A percentile compares a stretch with the other conserved stretches of the same genome.
Evolutionary conservation across 306 rosid genomes (phyloP).

Genomic region (Quercus gilva): DNA sequence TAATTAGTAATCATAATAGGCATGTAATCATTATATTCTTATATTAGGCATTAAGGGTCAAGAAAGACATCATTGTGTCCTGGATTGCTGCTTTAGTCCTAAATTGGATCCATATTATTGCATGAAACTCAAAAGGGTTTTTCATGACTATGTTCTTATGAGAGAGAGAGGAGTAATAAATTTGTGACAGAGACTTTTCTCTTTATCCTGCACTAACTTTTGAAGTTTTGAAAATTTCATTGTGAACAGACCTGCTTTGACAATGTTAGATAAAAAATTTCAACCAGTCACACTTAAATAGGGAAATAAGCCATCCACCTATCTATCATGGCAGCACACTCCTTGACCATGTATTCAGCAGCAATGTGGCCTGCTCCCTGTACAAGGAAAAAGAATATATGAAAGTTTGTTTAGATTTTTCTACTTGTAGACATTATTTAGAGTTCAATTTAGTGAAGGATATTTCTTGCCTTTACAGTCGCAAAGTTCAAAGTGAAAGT

Average conservation of each 20-base stretch:
- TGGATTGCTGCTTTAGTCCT: neutral
- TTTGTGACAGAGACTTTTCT: neutral
- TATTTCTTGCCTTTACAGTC: conserved; percentile 15
- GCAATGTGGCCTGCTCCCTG: conserved; percentile 32
- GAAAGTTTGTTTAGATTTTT: neutral
- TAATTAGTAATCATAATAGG: neutral
- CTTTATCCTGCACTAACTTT: neutral
- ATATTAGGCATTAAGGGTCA: neutral
- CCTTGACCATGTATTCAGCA: conserved; percentile 16
- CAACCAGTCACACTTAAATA: neutral
- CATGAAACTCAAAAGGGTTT: neutral
- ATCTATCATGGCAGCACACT: conserved; percentile 20
- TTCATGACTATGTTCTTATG: neutral
- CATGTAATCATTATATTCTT: neutral
- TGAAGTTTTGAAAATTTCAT: neutral
- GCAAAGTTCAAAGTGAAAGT: conserved; percentile 6
- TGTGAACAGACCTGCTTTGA: neutral
- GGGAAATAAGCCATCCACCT: conserved; percentile 27
- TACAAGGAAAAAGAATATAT: neutral
- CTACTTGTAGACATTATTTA: neutral
- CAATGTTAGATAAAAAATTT: neutral
- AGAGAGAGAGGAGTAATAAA: neutral
- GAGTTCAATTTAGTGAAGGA: neutral
- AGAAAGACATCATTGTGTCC: neutral
- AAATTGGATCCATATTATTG: neutral